Conservation (phyloP, 371 early-diverging fungal genomes). For the Zancudomyces culisetae region DNA sequence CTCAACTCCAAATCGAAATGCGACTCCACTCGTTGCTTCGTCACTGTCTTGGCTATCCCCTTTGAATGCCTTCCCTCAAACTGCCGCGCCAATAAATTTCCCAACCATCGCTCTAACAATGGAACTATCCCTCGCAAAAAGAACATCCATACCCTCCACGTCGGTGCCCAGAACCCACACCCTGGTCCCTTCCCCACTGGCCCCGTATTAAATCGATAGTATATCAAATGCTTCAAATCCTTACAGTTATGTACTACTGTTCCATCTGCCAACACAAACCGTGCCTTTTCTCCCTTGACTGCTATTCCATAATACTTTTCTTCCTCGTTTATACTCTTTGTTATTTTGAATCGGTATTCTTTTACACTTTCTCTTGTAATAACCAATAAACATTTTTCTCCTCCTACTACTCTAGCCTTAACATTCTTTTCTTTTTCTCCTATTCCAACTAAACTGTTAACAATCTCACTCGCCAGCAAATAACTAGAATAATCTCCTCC, state of each 20-base stretch:
- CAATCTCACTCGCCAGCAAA: too few relatives aligned
- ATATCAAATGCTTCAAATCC: conserved; percentile 88
- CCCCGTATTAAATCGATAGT: conserved; percentile 87
- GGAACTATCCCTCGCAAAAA: conserved; percentile 97
- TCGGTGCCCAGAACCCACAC: conserved; percentile 97
- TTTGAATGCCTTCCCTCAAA: conserved; percentile 95
- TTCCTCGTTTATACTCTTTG: background rate
- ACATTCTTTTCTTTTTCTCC: too few relatives aligned
- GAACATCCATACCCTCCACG: conserved; percentile 99
- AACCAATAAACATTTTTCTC: background rate
- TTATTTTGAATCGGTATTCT: background rate
- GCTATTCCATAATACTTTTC: conserved; percentile 25
- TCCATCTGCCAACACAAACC: conserved; percentile 21
- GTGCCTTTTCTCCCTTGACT: conserved; percentile 15
- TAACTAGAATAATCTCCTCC: too few relatives aligned
- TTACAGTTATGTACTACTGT: conserved; percentile 51
- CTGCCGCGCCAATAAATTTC: conserved; percentile 93
- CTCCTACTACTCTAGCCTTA: background rate
- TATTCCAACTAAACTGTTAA: too few relatives aligned
- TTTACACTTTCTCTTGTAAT: background rate
- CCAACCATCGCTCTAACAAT: conserved; percentile 92
- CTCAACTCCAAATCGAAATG: conserved; percentile 94
- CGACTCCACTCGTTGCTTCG: conserved; percentile 97
- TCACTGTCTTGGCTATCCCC: conserved; percentile 93
- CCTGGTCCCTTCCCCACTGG: conserved; percentile 96